phyloP scores from a whole-genome alignment of 169 alveolate species.

The Babesia ovis region DNA sequence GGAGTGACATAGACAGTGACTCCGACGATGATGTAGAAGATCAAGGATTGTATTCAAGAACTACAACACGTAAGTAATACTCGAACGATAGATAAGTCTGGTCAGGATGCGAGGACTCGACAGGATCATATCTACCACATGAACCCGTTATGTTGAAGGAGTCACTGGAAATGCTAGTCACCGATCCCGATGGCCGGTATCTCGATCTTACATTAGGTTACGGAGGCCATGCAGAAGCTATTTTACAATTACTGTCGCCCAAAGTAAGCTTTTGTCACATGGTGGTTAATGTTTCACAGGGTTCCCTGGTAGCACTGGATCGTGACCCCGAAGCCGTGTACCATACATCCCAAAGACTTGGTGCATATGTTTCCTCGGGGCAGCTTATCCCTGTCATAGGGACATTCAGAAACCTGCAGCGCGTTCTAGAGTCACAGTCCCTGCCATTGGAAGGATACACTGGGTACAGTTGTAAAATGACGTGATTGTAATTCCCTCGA shows the following conservation, averaged over 20 bases:
- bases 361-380: constrained; percentile 38
- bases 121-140: constrained; percentile 40
- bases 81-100: too few relatives aligned
- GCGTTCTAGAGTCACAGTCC: constrained; percentile 48
- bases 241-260: constrained; percentile 22
- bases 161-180: constrained; percentile 55
- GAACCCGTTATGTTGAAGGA: constrained; percentile 62
- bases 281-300: constrained; percentile 19
- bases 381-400: constrained; percentile 66
- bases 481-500: neutral
- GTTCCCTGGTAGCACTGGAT: constrained; percentile 71
- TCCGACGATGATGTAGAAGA: too few relatives aligned
- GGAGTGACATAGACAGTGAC: too few relatives aligned
- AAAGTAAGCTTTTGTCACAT: constrained; percentile 20
- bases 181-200: constrained; percentile 63
- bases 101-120: too few relatives aligned
- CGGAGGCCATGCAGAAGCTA: constrained; percentile 78
- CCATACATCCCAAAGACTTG: constrained; percentile 52
- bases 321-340: constrained; percentile 77
- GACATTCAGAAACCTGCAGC: constrained; percentile 61
- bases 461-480: constrained; percentile 54
- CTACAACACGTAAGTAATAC: too few relatives aligned
- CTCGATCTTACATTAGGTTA: constrained; percentile 79
- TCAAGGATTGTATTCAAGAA: too few relatives aligned
- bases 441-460: constrained; percentile 68